Evolutionary conservation across 2,329 filamentous ascomycete species (phyloP), one percentile per base, ranked within the genome.

Genomic region (Calonectria pteridis): DNA sequence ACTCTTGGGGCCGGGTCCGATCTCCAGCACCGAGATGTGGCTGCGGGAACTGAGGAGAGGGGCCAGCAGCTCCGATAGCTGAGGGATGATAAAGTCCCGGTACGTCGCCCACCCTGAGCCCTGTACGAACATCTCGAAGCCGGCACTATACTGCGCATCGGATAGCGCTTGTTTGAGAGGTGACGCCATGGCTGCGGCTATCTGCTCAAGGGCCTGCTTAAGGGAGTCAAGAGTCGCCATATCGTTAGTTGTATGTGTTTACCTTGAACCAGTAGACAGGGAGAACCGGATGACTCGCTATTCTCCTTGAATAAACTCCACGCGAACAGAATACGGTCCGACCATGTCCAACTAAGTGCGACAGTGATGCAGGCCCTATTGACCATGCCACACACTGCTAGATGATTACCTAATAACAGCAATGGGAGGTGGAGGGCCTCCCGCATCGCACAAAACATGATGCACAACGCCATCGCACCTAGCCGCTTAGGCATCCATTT

Each of bases 1-100:
- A 76, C 86, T 92, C 80, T 87, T 84, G 0, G 89, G 87, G 11
- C 91, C 91, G 0, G 91, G 89, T 75, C 90, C 90, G 64, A 93
- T 88, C 77, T 93, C 91, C 7, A 93, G 84, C 20, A 88, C 86
- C 4, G 90, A 91, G 73, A 92, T 81, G 16, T 77, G 59, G 31
- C 7, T 64, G 35, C 84, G 85, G 7, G 86, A 87, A 43, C 82
- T 77, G 75, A 88, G 80, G 40, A 90, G 82, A 69, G 85, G 77
- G 1, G 69, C 63, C 3, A 92, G 76, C 0, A 89, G 73, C 43
- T 81, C 77, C 64, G 83, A 82, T 6, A 92, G 81, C 51, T 89
- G 85, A 59, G 89, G 88, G 53, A 88, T 82, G 37, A 91, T 86
- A 80, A 91, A 92, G 63, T 88, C 80, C 78, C 84, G 76, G 80